Base-by-base conservation (phyloP, 1,284 basidiomycete genomes). In the Moesziomyces sp. region DNA sequence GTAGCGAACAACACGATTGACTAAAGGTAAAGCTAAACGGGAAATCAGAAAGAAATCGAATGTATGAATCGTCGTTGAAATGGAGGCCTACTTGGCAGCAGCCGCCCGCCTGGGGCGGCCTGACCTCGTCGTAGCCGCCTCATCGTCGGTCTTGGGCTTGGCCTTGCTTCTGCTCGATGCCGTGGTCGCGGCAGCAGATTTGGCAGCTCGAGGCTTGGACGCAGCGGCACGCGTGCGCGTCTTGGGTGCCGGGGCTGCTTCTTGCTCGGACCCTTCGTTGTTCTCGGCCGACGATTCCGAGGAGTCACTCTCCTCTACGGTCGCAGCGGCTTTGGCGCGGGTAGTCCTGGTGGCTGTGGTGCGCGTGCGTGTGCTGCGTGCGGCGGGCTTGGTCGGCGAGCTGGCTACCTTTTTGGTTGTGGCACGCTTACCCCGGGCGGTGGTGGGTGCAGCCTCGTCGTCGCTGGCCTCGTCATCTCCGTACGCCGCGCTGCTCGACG, bases 381-480 rank as follows among this genome's bases (percentile, higher is more conserved):
- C 38, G 9, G 24, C 24, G n/a, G 35, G 14, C 54, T 56, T 56
- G 46, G 35, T 24, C 34, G 50, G 42, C 21, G 9, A 14, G 38
- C 53, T 42, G 7, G 44, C 21, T 38, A 14, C 14, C 35, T 38
- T 38, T 14, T 4, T 18, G 26, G 26, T 34, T 1, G 55, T 43
- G 11, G 23, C 18, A 1, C 56, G 51, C 52, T 59, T 69, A 7
- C 35, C 35, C 16, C 35, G 2, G 4, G 44, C 19, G 30, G n/a
- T 59, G 5, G 30, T 30, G 19, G 47, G 8, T 10, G 46, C 35
- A 16, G 44, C 46, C n/a, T 46, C 58, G 16, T 61, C 58, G 9
- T 66, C 62, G 38, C 58, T 62, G 7, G 69, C 69, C 48, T 72
- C 69, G 45, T 72, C 69, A 38, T 72, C 69, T 16, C 63, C 69